These are phyloP conservation scores for Melaleuca alternifolia DNA, from an alignment of 345 rosid genomes.

Conservation along the genomic window DNA sequence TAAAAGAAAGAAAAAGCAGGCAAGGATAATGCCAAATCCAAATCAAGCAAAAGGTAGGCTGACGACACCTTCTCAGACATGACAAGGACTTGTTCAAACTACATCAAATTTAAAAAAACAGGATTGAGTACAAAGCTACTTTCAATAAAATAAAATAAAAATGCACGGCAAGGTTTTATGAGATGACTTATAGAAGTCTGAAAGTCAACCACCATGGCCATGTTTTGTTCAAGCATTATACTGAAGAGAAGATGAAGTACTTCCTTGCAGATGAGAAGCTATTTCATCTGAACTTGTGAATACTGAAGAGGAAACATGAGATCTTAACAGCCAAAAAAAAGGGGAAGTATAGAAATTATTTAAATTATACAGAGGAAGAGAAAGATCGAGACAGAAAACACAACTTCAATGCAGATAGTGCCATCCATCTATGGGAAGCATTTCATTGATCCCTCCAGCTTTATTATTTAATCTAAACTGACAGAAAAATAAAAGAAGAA, in stretches of 20 bases:
- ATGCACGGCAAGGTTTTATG: not conserved
- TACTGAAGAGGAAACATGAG: not conserved
- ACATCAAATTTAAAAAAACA: not conserved
- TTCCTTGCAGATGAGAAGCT: not conserved
- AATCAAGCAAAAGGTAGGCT: not conserved
- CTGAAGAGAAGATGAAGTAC: not conserved
- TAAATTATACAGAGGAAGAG: not conserved
- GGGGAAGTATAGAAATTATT: not conserved
- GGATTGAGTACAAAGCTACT: not conserved
- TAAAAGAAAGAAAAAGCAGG: not conserved
- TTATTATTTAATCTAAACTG: not conserved
- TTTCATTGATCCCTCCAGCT: not conserved
- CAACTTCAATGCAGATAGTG: not conserved
- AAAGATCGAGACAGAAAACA: not conserved
- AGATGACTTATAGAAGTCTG: not conserved
- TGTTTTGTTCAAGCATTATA: not conserved
- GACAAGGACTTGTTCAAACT: not conserved
- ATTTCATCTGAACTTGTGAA: not conserved
- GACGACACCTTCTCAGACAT: not conserved
- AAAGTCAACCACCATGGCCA: not conserved
- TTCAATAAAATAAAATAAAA: not conserved
- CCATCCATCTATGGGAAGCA: not conserved
- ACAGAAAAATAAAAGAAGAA: not conserved
- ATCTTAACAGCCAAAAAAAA: not conserved
- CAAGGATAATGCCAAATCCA: not conserved